Evolutionary conservation across 495 filamentous ascomycete species (phyloP).

Genomic region (Podospora didyma): DNA sequence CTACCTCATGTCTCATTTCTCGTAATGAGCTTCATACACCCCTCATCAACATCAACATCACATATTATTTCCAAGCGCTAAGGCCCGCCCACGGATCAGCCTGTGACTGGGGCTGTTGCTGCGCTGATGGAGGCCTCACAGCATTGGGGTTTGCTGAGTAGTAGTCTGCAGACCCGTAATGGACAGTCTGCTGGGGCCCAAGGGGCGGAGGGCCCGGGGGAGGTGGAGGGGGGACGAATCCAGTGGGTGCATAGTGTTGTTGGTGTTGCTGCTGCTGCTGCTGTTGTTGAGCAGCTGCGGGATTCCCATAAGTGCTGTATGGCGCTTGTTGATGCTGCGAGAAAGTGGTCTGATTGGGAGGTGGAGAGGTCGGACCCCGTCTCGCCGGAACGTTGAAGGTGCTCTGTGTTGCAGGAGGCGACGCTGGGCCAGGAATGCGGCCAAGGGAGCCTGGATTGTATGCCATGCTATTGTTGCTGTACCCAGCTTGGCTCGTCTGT

Average conservation of each 20-base stretch:
- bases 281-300: slow-evolving; percentile 25
- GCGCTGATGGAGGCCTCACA: slow-evolving; percentile 15
- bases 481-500: slow-evolving; percentile 11
- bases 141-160: slow-evolving; percentile 23
- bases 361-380: slow-evolving; percentile 49
- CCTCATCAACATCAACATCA: too few relatives aligned
- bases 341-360: slow-evolving; percentile 49
- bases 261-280: slow-evolving; percentile 33
- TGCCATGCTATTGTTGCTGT: slow-evolving; percentile 9
- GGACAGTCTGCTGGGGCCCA: slow-evolving; percentile 63
- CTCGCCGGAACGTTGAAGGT: slow-evolving; percentile 39
- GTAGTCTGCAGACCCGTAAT: slow-evolving; percentile 36
- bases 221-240: slow-evolving; percentile 88
- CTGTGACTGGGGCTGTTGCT: slow-evolving; percentile 18
- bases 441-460: slow-evolving; percentile 49
- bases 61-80: slow-evolving; percentile 73
- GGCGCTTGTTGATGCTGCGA: slow-evolving; percentile 8
- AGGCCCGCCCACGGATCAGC: slow-evolving; percentile 83
- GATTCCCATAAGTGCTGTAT: slow-evolving; percentile 46
- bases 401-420: slow-evolving; percentile 44
- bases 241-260: slow-evolving; percentile 60
- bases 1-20: too few relatives aligned
- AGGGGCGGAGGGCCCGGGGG: slow-evolving; percentile 77
- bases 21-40: too few relatives aligned
- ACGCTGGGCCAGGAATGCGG: slow-evolving; percentile 45